A percentile compares a stretch with the other conserved stretches of the same genome.
These are phyloP conservation scores for Groenewaldozyma auringiensis DNA, from an alignment of 1,139 yeast genomes.

Conservation along the genomic window DNA sequence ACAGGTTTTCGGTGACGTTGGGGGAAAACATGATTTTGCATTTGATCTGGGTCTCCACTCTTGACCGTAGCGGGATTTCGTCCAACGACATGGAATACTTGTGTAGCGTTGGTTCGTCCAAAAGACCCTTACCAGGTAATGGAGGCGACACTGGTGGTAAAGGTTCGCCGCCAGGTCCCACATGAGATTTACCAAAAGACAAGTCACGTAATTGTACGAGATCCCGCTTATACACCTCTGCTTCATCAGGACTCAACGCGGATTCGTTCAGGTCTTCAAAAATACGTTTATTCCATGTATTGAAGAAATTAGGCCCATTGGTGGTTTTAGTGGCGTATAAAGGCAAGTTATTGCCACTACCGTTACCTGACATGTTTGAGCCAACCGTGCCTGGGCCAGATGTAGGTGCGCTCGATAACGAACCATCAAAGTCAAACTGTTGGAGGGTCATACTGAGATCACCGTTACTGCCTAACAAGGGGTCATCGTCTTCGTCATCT, in stretches of 20 bases:
- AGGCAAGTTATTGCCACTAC: too few relatives aligned
- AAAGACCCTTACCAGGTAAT: not conserved
- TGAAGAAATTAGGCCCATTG: not conserved
- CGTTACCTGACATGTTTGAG: too few relatives aligned
- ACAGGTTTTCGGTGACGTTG: conserved; percentile 58
- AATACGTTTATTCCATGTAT: not conserved
- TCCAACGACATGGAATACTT: conserved; percentile 54
- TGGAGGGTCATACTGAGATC: not conserved
- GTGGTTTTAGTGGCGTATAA: too few relatives aligned
- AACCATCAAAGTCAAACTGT: not conserved
- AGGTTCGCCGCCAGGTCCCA: not conserved
- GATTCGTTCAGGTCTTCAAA: not conserved
- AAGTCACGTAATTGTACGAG: conserved; percentile 15
- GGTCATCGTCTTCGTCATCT: not conserved
- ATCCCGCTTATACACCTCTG: conserved; percentile 14
- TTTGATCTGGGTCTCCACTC: conserved; percentile 94
- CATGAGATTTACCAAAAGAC: conserved; percentile 16
- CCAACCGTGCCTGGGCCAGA: too few relatives aligned
- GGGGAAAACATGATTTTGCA: conserved; percentile 60
- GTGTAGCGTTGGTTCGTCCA: conserved; percentile 5
- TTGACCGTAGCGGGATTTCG: conserved; percentile 67
- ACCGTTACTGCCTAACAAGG: too few relatives aligned
- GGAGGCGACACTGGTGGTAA: conserved; percentile 6
- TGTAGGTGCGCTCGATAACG: too few relatives aligned
- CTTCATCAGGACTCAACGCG: not conserved